A percentile compares a stretch with the other conserved stretches of the same genome.
These are phyloP conservation scores for Termitomyces sp. DNA, from an alignment of 768 basidiomycete genomes.

Conservation along the genomic window DNA sequence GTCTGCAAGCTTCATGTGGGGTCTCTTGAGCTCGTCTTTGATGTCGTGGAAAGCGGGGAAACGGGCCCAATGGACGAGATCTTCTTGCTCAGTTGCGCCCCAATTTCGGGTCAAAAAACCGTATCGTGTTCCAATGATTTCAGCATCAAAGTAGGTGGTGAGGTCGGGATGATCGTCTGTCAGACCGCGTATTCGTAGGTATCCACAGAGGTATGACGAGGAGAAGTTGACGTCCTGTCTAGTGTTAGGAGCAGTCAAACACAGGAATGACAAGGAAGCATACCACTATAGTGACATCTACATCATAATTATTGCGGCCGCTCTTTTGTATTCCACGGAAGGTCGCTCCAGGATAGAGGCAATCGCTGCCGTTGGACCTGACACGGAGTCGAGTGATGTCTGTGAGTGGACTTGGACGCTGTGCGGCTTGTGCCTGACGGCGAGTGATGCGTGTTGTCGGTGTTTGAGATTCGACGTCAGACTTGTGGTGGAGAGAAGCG, in stretches of 20 bases:
- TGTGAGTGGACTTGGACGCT: constrained; percentile 48
- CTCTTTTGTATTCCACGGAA: constrained; percentile 94
- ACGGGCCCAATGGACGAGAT: constrained; percentile 91
- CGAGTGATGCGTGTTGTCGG: constrained; percentile 14
- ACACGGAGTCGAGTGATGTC: constrained; percentile 80
- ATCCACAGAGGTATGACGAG: constrained; percentile 84
- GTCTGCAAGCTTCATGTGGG: constrained; percentile 74
- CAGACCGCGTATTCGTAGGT: constrained; percentile 87
- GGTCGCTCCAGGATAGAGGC: constrained; percentile 82
- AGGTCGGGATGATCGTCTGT: constrained; percentile 95
- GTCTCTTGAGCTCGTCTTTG: constrained; percentile 78
- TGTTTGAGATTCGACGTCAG: constrained; percentile 10
- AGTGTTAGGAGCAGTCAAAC: constrained; percentile 5
- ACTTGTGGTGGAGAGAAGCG: constrained; percentile 12
- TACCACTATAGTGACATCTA: constrained; percentile 88
- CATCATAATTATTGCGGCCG: constrained; percentile 92
- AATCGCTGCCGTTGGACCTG: constrained; percentile 68
- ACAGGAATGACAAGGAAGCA: constrained; percentile 30
- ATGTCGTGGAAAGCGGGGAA: constrained; percentile 83
- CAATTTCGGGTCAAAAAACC: constrained; percentile 90
- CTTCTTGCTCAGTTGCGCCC: constrained; percentile 89
- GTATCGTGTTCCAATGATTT: constrained; percentile 88
- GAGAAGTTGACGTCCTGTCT: constrained; percentile 80
- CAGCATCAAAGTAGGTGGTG: constrained; percentile 95
- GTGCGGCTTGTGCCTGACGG: constrained; percentile 14